Percentiles rank a stretch among this genome's conserved stretches.
These are phyloP conservation scores for Ganoderma lingzhi DNA, from an alignment of 1,284 basidiomycete species.

Conservation along the genomic window DNA sequence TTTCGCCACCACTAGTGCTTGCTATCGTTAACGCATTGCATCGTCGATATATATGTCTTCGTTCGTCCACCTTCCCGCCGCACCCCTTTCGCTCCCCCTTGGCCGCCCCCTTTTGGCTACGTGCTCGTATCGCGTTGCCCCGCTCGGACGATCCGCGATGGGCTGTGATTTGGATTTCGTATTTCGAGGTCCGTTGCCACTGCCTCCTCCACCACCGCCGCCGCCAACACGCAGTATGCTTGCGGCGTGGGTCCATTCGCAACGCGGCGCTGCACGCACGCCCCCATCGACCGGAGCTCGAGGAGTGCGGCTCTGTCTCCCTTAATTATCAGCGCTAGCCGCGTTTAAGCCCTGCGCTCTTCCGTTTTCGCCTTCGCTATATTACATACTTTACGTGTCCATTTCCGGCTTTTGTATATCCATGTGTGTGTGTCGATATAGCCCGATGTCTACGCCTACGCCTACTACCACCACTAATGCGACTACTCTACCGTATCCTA, in stretches of 20 bases:
- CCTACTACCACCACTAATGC: slow-evolving; percentile 2
- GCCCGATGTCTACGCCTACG: not conserved
- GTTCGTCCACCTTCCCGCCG: not conserved
- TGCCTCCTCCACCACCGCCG: slow-evolving; percentile 5
- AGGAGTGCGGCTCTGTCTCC: not conserved
- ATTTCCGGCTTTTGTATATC: slow-evolving; percentile 18
- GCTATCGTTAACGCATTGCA: slow-evolving; percentile 33
- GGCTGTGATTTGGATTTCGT: slow-evolving; percentile 3
- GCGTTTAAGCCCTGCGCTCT: slow-evolving; percentile 23
- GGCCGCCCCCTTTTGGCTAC: not conserved
- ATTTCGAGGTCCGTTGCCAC: slow-evolving; percentile 12
- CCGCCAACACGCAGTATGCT: slow-evolving; percentile 2
- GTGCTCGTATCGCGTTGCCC: not conserved
- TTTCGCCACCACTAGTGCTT: slow-evolving; percentile 21
- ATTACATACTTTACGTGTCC: slow-evolving; percentile 12
- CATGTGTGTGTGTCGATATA: slow-evolving; percentile 12
- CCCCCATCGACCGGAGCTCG: not conserved
- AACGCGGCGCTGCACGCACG: not conserved
- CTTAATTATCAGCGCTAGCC: slow-evolving; percentile 34
- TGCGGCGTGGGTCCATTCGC: slow-evolving; percentile 10
- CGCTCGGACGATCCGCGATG: slow-evolving; percentile 12
- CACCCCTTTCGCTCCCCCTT: not conserved
- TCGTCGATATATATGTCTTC: slow-evolving; percentile 13
- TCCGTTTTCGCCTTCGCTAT: slow-evolving; percentile 18
- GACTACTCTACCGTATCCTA: slow-evolving; percentile 5